Evolutionary conservation across 495 filamentous ascomycete genomes (phyloP), one percentile per base, ranked within the genome.

Genomic region (Apodospora peruviana): DNA sequence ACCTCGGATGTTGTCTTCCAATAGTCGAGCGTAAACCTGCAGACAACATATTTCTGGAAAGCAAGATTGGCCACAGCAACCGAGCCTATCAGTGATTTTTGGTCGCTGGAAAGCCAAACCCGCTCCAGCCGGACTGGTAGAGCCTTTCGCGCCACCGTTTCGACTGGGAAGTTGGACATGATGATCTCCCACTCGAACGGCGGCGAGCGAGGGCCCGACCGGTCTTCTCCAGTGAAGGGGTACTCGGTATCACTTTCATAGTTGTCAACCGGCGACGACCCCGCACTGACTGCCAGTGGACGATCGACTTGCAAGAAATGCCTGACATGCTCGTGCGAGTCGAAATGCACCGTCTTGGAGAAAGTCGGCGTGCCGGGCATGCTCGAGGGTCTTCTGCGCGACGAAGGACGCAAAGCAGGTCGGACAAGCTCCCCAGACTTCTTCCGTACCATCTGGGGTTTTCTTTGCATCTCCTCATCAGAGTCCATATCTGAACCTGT

Each of bases 1-100:
- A 98, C 86, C 62, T 98, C 93, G 1, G 93, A 98, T 2, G 90
- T 91, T 0, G 93, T 98, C 71, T 91, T 94, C 93, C 93, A 98
- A 62, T 91, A 90, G 66, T 98, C 93, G 47, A 97, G 79, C 0
- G 94, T 97, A 62, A 98, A 98, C 22, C 93, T 81, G 64, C 88
- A 90, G 18, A 85, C 80, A 34, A 98, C 91, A 9, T 71, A 62
- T 64, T 98, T 98, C 37, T 95, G 83, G 70, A 93, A 98, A 1
- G 90, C 80, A 17, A 97, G 67, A 64, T 98, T 98, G 56, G 86
- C 83, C 44, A 91, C 90, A 17, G 83, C 87, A 19, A 94, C 78
- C 16, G 80, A 82, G 11, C 93, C 94, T 48, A 95, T 73, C 55
- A 98, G 67, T 17, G 74, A 87, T 63, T 88, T 90, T 57, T 91